Conservation (phyloP, 768 basidiomycete species). For the Exidia glandulosa region DNA sequence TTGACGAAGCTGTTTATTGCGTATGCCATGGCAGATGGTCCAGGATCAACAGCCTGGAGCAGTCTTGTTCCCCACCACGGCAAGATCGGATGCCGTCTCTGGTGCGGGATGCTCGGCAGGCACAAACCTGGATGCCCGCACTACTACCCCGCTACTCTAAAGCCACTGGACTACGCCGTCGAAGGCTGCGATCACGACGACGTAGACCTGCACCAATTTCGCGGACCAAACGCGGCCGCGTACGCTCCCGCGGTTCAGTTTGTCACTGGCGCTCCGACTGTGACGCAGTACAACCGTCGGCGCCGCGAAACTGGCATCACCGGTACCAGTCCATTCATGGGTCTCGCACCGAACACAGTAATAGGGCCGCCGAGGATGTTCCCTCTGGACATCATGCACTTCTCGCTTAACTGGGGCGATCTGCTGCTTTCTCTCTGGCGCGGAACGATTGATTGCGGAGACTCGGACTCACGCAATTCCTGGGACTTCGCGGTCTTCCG, state of each 20-base stretch:
- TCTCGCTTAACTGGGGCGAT: slow-evolving; percentile 15
- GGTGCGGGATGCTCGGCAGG: neutral
- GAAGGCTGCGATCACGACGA: neutral
- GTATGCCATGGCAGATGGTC: slow-evolving; percentile 1
- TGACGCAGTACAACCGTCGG: neutral
- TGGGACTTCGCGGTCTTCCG: slow-evolving; percentile 26
- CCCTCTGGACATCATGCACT: slow-evolving; percentile 7
- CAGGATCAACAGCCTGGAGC: neutral
- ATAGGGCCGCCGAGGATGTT: slow-evolving; percentile 4
- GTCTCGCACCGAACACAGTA: slow-evolving; percentile 5
- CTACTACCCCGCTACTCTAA: slow-evolving; percentile 1
- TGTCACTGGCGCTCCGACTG: neutral
- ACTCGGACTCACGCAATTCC: neutral
- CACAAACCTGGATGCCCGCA: neutral
- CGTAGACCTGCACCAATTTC: neutral
- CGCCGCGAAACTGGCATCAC: neutral
- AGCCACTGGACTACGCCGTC: neutral
- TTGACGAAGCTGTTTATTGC: neutral
- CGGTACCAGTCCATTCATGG: slow-evolving; percentile 3
- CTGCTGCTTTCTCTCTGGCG: slow-evolving; percentile 11
- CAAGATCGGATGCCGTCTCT: neutral
- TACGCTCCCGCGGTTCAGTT: neutral
- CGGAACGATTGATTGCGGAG: slow-evolving; percentile 6
- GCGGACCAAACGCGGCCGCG: neutral
- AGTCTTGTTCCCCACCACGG: neutral